Percentiles rank a stretch among this genome's conserved stretches.
phyloP scores from a whole-genome alignment of 2,329 filamentous ascomycete species.

The Apiospora phragmitis region DNA sequence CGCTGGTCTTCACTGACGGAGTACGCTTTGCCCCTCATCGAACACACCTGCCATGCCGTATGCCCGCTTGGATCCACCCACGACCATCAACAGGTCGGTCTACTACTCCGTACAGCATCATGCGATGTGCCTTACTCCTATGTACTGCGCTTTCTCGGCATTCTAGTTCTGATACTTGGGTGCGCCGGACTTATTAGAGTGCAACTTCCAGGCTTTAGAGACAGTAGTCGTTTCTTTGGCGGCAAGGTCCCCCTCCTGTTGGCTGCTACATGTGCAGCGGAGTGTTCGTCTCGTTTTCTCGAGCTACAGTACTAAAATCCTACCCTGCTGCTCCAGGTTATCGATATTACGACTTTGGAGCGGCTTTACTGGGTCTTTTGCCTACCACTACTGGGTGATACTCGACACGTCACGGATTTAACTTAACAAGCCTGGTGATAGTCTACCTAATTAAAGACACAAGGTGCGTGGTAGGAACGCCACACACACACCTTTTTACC shows the following conservation, averaged over 20 bases:
- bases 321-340: constrained; percentile 5
- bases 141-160: background rate
- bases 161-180: background rate
- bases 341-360: constrained; percentile 1
- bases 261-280: background rate
- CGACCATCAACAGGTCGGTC: background rate
- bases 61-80: background rate
- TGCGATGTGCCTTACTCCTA: constrained; percentile 3
- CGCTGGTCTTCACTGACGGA: background rate
- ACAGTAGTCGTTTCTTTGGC: constrained; percentile 5
- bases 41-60: background rate
- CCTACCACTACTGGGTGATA: constrained; percentile 5
- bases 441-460: constrained; percentile 5
- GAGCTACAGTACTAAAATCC: background rate
- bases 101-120: background rate
- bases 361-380: background rate
- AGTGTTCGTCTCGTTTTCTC: constrained; percentile 1
- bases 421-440: constrained; percentile 1
- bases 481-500: background rate
- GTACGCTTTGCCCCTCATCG: background rate
- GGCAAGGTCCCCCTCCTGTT: background rate
- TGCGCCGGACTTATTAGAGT: constrained; percentile 1
- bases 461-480: background rate
- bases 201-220: background rate
- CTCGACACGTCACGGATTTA: constrained; percentile 4